phyloP scores from a whole-genome alignment of 2,329 filamentous ascomycete genomes.

The Thielaviopsis cerberus region DNA sequence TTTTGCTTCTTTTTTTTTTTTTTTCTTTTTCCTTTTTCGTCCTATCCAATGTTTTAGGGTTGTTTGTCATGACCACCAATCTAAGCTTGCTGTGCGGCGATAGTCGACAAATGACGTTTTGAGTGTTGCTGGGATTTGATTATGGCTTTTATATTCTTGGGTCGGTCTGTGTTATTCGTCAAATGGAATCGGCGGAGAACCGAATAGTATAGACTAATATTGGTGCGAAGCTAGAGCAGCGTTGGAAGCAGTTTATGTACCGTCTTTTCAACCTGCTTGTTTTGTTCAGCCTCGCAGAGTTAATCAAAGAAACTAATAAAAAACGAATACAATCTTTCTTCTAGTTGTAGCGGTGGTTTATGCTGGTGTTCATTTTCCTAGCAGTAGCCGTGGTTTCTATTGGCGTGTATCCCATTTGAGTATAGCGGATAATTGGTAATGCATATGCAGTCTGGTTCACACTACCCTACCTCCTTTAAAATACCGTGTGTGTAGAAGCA shows the following conservation, averaged over 20 bases:
- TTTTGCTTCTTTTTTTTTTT: not conserved
- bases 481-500: no score
- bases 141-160: constrained; percentile 7
- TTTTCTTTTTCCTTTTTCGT: not conserved
- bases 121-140: constrained; percentile 1
- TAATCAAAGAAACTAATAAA: not conserved
- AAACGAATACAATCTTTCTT: no score
- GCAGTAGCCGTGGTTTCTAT: no score
- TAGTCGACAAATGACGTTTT: not conserved
- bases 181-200: not conserved
- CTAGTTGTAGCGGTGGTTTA: not conserved
- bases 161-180: constrained; percentile 1
- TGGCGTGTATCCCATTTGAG: no score
- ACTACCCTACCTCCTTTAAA: no score
- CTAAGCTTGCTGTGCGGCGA: not conserved
- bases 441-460: no score
- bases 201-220: not conserved
- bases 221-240: not conserved
- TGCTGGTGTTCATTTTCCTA: not conserved
- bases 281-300: not conserved
- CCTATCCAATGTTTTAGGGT: not conserved
- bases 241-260: not conserved
- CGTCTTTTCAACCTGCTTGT: no score
- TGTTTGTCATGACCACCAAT: not conserved
- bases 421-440: no score